phyloP scores from a whole-genome alignment of 805 yeast species.

The Cyberlindnera mississippiensis region DNA sequence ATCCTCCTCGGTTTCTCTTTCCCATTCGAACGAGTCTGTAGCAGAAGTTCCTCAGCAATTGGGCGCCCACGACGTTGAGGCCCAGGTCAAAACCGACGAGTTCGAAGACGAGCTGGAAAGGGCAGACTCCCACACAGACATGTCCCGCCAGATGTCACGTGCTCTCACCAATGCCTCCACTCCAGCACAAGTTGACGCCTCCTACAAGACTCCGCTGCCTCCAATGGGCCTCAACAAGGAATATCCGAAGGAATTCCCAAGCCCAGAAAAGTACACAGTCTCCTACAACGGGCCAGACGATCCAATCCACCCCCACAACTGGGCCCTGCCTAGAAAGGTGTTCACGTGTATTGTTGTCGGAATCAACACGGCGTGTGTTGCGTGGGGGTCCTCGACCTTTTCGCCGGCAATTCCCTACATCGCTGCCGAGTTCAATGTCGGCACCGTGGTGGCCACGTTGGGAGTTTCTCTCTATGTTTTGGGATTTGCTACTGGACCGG shows the following conservation, averaged over 20 bases:
- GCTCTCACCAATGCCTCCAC: slow-evolving; percentile 37
- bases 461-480: slow-evolving; percentile 80
- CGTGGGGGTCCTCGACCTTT: slow-evolving; percentile 84
- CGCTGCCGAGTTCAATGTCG: slow-evolving; percentile 51
- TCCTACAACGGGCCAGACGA: slow-evolving; percentile 76
- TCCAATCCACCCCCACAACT: slow-evolving; percentile 77
- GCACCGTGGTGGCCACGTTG: slow-evolving; percentile 64
- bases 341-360: slow-evolving; percentile 43
- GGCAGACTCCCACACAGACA: slow-evolving; percentile 10
- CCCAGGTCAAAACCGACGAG: slow-evolving; percentile 1
- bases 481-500: slow-evolving; percentile 92
- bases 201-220: slow-evolving; percentile 39
- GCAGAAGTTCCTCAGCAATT: slow-evolving; percentile 1
- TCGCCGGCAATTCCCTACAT: slow-evolving; percentile 55
- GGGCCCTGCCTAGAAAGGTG: slow-evolving; percentile 51
- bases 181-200: slow-evolving; percentile 27
- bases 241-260: slow-evolving; percentile 43
- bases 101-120: slow-evolving; percentile 10
- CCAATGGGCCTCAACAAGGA: slow-evolving; percentile 66
- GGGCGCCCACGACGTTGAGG: slow-evolving; percentile 5
- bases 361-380: slow-evolving; percentile 45
- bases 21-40: not conserved
- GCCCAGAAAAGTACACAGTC: slow-evolving; percentile 62
- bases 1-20: not conserved
- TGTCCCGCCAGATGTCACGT: slow-evolving; percentile 36